Base-by-base conservation (phyloP, 2,329 filamentous ascomycete genomes). In the Shiraia sp. region DNA sequence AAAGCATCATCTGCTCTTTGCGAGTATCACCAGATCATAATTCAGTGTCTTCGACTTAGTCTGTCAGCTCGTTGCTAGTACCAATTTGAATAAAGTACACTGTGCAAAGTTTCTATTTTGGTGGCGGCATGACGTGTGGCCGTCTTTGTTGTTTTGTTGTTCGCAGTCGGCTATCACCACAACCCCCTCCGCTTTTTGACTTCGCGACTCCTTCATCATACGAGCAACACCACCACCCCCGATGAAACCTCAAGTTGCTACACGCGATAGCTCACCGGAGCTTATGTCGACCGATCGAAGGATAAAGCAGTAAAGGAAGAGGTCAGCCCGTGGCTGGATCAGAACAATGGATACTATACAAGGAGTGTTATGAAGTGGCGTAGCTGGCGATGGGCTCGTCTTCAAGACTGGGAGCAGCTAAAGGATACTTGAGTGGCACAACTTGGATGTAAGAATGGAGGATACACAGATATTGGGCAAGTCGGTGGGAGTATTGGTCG, bases 381-480 rank as follows among this genome's bases (percentile, higher is more conserved):
- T 31, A 38, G 35, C 35, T 28, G 22, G 27, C 17, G 35, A 28
- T 31, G 35, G 26, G 13, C 35, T 38, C 35, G 27, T 31, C 27
- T 38, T 38, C 27, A 28, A 5, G 27, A 31, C 27, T 38, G n/a
- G 23, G 35, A 38, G 28, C n/a, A 22, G 27, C 27, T 38, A 19
- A 23, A 16, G 27, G 12, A 38, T 7, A 25, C 9, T 10, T 10
- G 23, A n/a, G 4, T 16, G 27, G 31, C n/a, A 22, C 13, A 12
- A 25, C 17, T 12, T 33, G 32, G 29, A 15, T 28, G 27, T 26
- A 42, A 36, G 15, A 29, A 32, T 32, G 36, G 36, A 32, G 36
- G 32, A n/a, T 13, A 17, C 29, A 13, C 15, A 29, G 23, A 14
- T 25, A 9, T 25, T 24, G 36, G 32, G 32, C 40, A 17, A 6